Percentiles rank a stretch among this genome's conserved stretches.
phyloP scores from a whole-genome alignment of 306 rosid species.

The Cicer chorassanicum region DNA sequence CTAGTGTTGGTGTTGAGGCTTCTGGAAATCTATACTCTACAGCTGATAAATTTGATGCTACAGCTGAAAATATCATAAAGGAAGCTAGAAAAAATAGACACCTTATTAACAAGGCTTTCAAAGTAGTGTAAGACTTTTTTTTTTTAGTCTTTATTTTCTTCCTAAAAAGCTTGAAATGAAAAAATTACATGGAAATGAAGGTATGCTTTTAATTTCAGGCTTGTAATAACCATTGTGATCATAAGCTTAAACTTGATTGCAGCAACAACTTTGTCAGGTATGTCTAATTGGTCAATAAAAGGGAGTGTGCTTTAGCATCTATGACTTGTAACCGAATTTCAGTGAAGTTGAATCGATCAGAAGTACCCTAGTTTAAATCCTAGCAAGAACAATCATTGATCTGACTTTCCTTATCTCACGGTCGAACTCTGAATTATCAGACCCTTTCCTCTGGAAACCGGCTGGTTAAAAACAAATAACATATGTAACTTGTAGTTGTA shows the following conservation, averaged over 20 bases:
- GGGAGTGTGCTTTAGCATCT: background rate
- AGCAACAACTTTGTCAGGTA: slow-evolving; percentile 65
- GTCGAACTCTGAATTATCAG: too few species aligned
- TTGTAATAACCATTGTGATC: slow-evolving; percentile 53
- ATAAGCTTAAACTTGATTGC: slow-evolving; percentile 59
- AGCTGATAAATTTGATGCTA: slow-evolving; percentile 49
- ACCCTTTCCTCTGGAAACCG: too few species aligned
- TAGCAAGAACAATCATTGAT: too few species aligned
- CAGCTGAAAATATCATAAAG: slow-evolving; percentile 54
- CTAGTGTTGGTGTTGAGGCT: slow-evolving; percentile 18
- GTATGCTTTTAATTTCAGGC: slow-evolving; percentile 57
- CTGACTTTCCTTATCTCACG: too few species aligned
- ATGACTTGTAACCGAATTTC: background rate
- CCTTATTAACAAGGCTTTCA: slow-evolving; percentile 55
- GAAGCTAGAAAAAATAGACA: slow-evolving; percentile 55
- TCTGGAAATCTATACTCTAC: slow-evolving; percentile 52
- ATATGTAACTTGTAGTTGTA: too few species aligned
- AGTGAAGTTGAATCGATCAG: too few species aligned
- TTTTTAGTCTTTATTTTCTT: background rate
- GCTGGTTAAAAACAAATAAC: too few species aligned
- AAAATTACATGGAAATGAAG: background rate
- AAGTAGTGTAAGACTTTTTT: slow-evolving; percentile 51
- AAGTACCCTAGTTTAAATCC: too few species aligned
- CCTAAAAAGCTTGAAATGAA: background rate
- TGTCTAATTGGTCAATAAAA: background rate